Evolutionary conservation across 768 basidiomycete genomes (phyloP).

Genomic region (Lepiota brunneoincarnata): DNA sequence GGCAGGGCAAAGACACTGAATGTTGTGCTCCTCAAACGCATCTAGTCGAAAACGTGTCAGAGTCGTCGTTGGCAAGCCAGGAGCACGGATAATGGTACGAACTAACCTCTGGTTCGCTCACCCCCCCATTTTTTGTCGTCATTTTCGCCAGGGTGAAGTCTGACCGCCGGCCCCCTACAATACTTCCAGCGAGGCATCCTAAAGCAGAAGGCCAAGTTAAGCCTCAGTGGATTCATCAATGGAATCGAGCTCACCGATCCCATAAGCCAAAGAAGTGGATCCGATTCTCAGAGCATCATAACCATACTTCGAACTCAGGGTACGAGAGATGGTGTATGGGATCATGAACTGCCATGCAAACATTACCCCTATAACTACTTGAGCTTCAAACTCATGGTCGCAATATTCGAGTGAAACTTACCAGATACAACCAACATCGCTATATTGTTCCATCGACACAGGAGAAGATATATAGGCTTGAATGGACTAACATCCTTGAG

Average conservation of each 20-base stretch:
- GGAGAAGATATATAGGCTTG: constrained; percentile 50
- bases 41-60: constrained; percentile 34
- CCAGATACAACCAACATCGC: constrained; percentile 65
- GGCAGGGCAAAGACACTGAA: constrained; percentile 21
- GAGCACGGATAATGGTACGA: constrained; percentile 1
- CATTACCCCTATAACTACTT: not conserved
- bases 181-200: constrained; percentile 36
- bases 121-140: constrained; percentile 32
- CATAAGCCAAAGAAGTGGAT: constrained; percentile 68
- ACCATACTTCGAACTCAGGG: constrained; percentile 57
- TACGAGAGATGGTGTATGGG: constrained; percentile 67
- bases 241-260: constrained; percentile 23
- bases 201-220: not conserved
- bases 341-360: constrained; percentile 43
- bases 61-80: not conserved
- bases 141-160: constrained; percentile 33
- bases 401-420: not conserved
- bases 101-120: constrained; percentile 58
- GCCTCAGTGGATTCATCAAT: not conserved
- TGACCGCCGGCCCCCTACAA: constrained; percentile 38
- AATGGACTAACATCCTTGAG: constrained; percentile 72
- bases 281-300: constrained; percentile 71
- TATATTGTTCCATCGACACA: constrained; percentile 67
- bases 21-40: constrained; percentile 66
- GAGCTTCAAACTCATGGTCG: not conserved